Evolutionary conservation across 2,329 filamentous ascomycete species (phyloP), one percentile per base, ranked within the genome.

Genomic region (Ophiostoma populinum): DNA sequence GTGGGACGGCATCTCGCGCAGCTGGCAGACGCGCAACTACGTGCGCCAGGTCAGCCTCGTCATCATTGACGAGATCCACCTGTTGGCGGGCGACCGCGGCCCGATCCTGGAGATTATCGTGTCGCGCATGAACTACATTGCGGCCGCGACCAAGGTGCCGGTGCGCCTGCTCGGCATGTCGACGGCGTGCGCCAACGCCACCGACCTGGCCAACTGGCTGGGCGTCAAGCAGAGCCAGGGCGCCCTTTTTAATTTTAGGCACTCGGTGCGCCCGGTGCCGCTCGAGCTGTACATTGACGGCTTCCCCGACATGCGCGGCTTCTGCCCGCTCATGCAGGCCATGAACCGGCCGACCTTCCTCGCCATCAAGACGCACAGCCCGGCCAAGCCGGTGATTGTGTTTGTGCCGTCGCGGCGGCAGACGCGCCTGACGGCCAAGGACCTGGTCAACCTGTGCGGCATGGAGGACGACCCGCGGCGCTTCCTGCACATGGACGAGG

Each of bases 1-100:
- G 54, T 98, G 90, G 90, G 92, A 98, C 52, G 92, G 92, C 70
- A 95, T 98, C 46, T 93, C 83, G 47, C 80, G 90, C 69, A 92
- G 82, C 50, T 98, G 92, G 90, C 86, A 95, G 55, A 95, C 87
- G 5, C 79, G 90, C 71, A 80, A 81, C 41, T 98, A 98, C 46
- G 90, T 98, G 26, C 75, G 85, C 35, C 79, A 94, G 55, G 90
- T 98, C 40, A 87, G 85, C 41, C 62, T 98, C 12, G 90, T 98
- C 35, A 94, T 98, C 42, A 98, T 98, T 45, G 90, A 98, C 49
- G 90, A 98, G 58, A 98, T 98, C 39, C 90, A 98, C 56, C 61
- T 98, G 19, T 68, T 98, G n/a, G 92, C 90, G 19, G 85, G 90
- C 40, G 90, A 98, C 49, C 79, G 90, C 55, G 90, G 87, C 16